These are phyloP conservation scores for Silene uniflora DNA, from an alignment of 148 eudicot genomes.

Conservation along the genomic window DNA sequence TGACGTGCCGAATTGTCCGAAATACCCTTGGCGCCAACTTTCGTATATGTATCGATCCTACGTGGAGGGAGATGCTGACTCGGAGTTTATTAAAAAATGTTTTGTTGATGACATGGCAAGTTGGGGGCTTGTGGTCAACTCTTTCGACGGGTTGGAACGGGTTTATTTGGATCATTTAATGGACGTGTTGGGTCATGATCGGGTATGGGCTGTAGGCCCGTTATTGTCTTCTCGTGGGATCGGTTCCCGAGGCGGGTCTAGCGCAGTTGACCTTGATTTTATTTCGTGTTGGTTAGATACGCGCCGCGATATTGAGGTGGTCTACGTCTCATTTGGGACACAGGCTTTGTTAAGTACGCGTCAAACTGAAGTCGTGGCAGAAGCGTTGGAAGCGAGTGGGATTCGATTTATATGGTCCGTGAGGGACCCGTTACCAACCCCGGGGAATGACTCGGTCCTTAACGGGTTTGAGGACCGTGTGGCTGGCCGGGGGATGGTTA, in stretches of 20 bases:
- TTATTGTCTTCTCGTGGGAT: constrained; percentile 18
- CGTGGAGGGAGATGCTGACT: constrained; percentile 26
- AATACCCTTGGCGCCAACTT: constrained; percentile 35
- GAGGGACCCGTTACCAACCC: not conserved
- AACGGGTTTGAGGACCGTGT: constrained; percentile 21
- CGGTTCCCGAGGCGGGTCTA: constrained; percentile 28
- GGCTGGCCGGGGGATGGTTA: constrained; percentile 32
- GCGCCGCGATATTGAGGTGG: constrained; percentile 29
- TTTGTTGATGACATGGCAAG: constrained; percentile 28
- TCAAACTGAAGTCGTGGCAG: constrained; percentile 30
- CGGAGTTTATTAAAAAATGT: constrained; percentile 30
- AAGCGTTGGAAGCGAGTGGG: constrained; percentile 25
- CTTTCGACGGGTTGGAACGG: constrained; percentile 32
- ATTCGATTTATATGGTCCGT: constrained; percentile 35
- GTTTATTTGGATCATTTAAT: constrained; percentile 33
- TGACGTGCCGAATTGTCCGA: constrained; percentile 25
- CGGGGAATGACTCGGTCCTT: constrained; percentile 1
- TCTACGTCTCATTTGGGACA: constrained; percentile 39
- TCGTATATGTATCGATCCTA: constrained; percentile 26
- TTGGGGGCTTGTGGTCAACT: constrained; percentile 37
- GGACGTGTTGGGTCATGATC: constrained; percentile 20
- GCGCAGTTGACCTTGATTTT: constrained; percentile 16
- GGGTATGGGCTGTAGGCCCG: constrained; percentile 45
- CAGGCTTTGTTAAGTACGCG: constrained; percentile 20
- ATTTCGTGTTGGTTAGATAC: constrained; percentile 44